Percentiles rank a stretch among this genome's conserved stretches.
These are phyloP conservation scores for Chloromonas sp. DNA, from an alignment of 163 green algal species.

Conservation along the genomic window DNA sequence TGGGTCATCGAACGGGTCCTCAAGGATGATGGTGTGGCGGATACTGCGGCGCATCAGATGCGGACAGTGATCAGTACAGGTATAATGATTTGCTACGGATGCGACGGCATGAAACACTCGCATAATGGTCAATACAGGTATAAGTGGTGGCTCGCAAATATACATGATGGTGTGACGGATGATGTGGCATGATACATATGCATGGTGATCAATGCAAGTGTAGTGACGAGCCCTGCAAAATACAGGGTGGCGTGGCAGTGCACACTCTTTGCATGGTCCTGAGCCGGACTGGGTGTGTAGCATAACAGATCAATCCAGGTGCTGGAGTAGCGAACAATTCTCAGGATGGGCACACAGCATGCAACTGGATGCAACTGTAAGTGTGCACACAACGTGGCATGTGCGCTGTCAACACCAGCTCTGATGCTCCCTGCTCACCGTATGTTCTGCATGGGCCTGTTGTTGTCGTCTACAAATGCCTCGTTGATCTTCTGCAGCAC, in stretches of 20 bases:
- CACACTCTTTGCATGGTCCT: too few species aligned
- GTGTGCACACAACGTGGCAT: too few species aligned
- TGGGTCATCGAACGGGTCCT: conserved; percentile 94
- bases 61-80: not conserved
- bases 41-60: conserved; percentile 56
- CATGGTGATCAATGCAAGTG: too few species aligned
- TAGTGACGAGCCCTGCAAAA: too few species aligned
- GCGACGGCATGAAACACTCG: not conserved
- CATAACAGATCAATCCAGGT: too few species aligned
- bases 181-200: too few species aligned
- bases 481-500: conserved; percentile 89
- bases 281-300: too few species aligned
- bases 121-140: not conserved
- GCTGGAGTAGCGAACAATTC: too few species aligned
- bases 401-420: too few species aligned
- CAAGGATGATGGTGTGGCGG: conserved; percentile 89
- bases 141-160: not conserved
- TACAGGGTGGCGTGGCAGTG: too few species aligned
- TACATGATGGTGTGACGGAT: not conserved
- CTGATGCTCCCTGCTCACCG: conserved; percentile 31
- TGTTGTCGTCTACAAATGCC: conserved; percentile 73
- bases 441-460: conserved; percentile 90
- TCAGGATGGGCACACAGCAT: too few species aligned
- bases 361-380: too few species aligned
- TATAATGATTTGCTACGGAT: not conserved